Conservation (phyloP, 75 land plant species). For the Selaginella tamariscina region DNA sequence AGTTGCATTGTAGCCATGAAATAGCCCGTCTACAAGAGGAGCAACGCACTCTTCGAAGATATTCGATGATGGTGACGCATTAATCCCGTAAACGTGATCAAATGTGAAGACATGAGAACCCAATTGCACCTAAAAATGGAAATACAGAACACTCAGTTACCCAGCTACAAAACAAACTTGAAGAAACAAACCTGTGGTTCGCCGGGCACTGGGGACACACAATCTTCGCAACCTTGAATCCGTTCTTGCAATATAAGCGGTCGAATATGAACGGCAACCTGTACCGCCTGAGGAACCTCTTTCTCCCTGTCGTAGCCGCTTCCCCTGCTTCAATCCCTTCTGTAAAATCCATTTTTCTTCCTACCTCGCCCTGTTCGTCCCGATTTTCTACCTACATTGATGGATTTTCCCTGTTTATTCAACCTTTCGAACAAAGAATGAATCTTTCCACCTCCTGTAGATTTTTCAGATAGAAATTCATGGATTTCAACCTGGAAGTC, state of each 20-base stretch:
- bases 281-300: neutral
- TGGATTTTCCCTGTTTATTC: neutral
- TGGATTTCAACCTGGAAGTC: too few relatives aligned
- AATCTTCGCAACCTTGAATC: constrained; percentile 7
- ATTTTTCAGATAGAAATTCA: too few relatives aligned
- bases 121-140: neutral
- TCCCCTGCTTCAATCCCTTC: neutral
- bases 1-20: constrained; percentile 6
- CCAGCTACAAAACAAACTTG: neutral
- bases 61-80: neutral
- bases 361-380: neutral
- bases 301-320: neutral
- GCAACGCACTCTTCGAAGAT: constrained; percentile 8
- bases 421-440: too few relatives aligned
- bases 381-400: neutral
- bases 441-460: too few relatives aligned
- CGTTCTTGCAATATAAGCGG: constrained; percentile 8
- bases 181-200: constrained; percentile 3
- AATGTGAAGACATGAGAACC: constrained; percentile 11
- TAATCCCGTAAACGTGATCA: constrained; percentile 7
- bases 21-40: neutral
- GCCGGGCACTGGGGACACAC: neutral
- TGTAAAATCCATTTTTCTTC: neutral
- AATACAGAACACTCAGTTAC: neutral
- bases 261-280: constrained; percentile 10